Evolutionary conservation across 2,329 filamentous ascomycete genomes (phyloP).

Genomic region (Colletotrichum siamense): DNA sequence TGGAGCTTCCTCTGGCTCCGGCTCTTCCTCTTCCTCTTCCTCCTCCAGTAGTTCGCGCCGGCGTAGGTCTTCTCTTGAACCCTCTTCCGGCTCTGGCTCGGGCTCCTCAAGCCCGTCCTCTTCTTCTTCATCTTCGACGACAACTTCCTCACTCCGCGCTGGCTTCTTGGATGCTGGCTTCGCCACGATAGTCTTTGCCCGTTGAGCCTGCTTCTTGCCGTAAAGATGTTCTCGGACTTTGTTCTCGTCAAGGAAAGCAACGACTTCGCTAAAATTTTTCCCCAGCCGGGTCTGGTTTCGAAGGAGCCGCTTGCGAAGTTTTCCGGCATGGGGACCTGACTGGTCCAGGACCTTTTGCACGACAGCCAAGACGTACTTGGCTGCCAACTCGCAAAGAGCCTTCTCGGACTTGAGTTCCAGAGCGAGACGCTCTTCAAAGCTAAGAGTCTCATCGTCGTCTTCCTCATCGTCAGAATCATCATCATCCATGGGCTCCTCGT

Average conservation of each 20-base stretch:
- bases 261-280: conserved; percentile 82
- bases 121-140: conserved; percentile 46
- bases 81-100: conserved; percentile 63
- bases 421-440: conserved; percentile 64
- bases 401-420: conserved; percentile 81
- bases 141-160: conserved; percentile 50
- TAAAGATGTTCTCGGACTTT: conserved; percentile 55
- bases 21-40: conserved; percentile 53
- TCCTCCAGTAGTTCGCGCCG: conserved; percentile 60
- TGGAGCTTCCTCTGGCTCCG: conserved; percentile 31
- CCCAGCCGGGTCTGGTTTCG: conserved; percentile 84
- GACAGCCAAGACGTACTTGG: conserved; percentile 83
- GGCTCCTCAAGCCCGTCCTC: conserved; percentile 47
- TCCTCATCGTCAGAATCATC: conserved; percentile 61
- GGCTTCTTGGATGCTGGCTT: conserved; percentile 47
- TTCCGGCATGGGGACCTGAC: conserved; percentile 62
- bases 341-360: conserved; percentile 76
- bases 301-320: conserved; percentile 73
- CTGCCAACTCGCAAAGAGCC: conserved; percentile 82
- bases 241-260: conserved; percentile 78
- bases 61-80: conserved; percentile 62
- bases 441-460: conserved; percentile 58
- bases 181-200: conserved; percentile 40
- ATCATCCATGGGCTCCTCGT: conserved; percentile 75
- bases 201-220: conserved; percentile 32